These are phyloP conservation scores for Aspergillus leporis DNA, from an alignment of 495 filamentous ascomycete genomes.

Conservation along the genomic window DNA sequence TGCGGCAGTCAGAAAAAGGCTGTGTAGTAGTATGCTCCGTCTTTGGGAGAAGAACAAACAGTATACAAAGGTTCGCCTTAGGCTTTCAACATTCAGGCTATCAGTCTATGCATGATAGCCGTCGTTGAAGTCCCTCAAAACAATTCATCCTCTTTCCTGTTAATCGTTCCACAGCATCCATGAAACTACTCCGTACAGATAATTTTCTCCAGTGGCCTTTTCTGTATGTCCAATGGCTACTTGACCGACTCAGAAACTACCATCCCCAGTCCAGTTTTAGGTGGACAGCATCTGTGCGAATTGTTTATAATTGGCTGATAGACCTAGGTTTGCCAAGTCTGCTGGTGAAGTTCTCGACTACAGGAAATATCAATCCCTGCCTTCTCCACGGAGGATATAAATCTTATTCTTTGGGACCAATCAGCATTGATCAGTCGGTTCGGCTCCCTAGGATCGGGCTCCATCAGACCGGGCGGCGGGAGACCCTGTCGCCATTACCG, in stretches of 20 bases:
- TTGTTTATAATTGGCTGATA: neutral
- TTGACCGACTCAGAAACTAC: neutral
- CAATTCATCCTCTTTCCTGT: no score
- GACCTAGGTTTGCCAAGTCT: neutral
- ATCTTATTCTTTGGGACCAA: neutral
- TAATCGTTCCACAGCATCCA: no score
- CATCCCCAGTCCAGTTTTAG: neutral
- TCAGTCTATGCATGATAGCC: no score
- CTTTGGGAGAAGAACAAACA: no score
- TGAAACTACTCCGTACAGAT: no score
- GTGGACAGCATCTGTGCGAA: neutral
- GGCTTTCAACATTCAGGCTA: no score
- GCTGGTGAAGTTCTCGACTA: neutral
- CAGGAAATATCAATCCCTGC: neutral
- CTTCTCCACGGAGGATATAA: neutral
- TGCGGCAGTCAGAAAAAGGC: no score
- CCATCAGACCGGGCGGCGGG: neutral
- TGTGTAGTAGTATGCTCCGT: no score
- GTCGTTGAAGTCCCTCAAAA: no score
- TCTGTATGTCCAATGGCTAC: neutral
- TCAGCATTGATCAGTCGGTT: neutral
- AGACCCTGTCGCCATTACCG: neutral
- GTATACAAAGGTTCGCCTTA: no score
- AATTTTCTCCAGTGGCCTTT: no score
- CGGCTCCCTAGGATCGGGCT: neutral